phyloP scores from a whole-genome alignment of 2,329 filamentous ascomycete species.

The Ophiostoma populinum region DNA sequence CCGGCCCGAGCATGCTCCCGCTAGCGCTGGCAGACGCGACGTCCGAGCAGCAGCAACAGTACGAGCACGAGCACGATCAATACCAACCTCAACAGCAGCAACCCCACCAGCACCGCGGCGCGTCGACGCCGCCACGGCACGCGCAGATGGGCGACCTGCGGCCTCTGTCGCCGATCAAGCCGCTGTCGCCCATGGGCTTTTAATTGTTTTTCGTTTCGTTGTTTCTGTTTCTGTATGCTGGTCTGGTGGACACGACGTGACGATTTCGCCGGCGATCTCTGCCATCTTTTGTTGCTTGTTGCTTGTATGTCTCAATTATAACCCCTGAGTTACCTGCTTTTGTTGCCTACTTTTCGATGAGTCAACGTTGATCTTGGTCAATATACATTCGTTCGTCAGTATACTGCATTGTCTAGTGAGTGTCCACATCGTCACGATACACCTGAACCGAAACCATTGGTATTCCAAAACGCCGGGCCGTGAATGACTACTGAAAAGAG shows the following conservation, averaged over 20 bases:
- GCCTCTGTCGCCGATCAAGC: conserved; percentile 48
- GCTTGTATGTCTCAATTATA: not conserved
- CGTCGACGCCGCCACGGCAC: conserved; percentile 20
- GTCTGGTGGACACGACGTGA: too few relatives aligned
- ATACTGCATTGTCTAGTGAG: too few relatives aligned
- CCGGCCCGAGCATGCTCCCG: too few relatives aligned
- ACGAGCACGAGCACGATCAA: conserved; percentile 19
- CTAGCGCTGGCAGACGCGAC: too few relatives aligned
- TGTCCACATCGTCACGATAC: too few relatives aligned
- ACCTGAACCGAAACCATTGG: conserved; percentile 1
- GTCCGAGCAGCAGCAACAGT: too few relatives aligned
- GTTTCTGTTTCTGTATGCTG: not conserved
- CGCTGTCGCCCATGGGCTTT: conserved; percentile 44
- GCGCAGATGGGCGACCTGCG: conserved; percentile 27
- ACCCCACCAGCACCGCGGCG: too few relatives aligned
- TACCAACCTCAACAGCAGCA: conserved; percentile 25
- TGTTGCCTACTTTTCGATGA: not conserved
- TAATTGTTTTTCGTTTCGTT: conserved; percentile 13
- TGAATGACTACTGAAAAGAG: not conserved
- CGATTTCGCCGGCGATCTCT: too few relatives aligned
- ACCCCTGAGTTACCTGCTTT: not conserved
- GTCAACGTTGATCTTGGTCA: not conserved
- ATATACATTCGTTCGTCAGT: too few relatives aligned
- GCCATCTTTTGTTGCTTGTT: not conserved
- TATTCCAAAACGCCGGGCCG: conserved; percentile 5